phyloP scores from a whole-genome alignment of 257 asterid genomes.

The Lycium ferocissimum region DNA sequence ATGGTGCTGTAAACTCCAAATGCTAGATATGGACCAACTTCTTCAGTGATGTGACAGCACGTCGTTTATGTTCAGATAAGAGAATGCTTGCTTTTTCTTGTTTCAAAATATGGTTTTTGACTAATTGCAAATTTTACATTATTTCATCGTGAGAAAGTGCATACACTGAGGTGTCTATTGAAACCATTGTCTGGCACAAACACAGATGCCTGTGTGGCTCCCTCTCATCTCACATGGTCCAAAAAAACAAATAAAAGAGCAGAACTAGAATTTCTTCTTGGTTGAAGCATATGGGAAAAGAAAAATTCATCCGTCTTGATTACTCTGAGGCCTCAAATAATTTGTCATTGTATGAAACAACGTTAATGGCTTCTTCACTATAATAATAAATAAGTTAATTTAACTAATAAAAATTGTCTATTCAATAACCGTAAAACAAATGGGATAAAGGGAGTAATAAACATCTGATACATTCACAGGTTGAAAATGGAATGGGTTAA shows the following conservation, averaged over 20 bases:
- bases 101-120: constrained; percentile 6
- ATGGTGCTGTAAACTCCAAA: constrained; percentile 33
- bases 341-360: constrained; percentile 24
- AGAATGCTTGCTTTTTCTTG: neutral
- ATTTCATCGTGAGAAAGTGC: neutral
- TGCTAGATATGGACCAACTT: neutral
- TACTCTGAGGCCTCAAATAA: neutral
- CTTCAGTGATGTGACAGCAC: constrained; percentile 24
- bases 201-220: constrained; percentile 3
- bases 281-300: constrained; percentile 17
- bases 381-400: neutral
- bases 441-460: constrained; percentile 13
- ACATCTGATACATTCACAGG: constrained; percentile 8
- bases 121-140: constrained; percentile 1
- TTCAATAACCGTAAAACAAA: neutral
- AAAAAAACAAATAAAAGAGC: constrained; percentile 14
- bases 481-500: neutral
- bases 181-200: constrained; percentile 2
- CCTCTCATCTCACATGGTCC: constrained; percentile 12
- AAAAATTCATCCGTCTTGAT: neutral
- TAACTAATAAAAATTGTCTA: constrained; percentile 5
- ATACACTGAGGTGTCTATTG: neutral
- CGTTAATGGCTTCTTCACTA: neutral
- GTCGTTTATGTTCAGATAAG: constrained; percentile 16
- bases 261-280: neutral